Evolutionary conservation across 345 rosid genomes (phyloP).

Genomic region (Acer campestre): DNA sequence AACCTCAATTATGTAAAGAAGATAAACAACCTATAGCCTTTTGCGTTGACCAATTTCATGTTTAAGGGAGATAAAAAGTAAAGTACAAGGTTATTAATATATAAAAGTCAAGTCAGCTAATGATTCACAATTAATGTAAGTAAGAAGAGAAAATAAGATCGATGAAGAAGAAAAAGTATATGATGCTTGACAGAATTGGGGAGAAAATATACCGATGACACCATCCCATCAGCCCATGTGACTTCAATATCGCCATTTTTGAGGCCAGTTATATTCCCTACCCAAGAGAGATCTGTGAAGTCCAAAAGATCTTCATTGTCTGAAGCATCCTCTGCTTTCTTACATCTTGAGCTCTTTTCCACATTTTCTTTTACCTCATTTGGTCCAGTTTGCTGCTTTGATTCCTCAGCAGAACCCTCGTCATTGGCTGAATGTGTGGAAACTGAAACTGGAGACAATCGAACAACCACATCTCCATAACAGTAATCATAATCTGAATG

Average conservation of each 20-base stretch:
- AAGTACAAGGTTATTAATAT: neutral
- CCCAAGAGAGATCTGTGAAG: slow-evolving; percentile 87
- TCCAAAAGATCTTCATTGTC: slow-evolving; percentile 34
- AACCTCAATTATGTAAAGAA: neutral
- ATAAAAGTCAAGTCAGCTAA: slow-evolving; percentile 1
- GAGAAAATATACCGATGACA: slow-evolving; percentile 68
- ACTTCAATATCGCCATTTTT: slow-evolving; percentile 96
- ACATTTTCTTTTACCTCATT: slow-evolving; percentile 30
- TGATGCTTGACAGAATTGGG: slow-evolving; percentile 1
- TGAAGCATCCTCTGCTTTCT: slow-evolving; percentile 37
- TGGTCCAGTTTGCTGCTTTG: slow-evolving; percentile 35
- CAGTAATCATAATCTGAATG: slow-evolving; percentile 98
- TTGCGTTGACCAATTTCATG: neutral
- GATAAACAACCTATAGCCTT: neutral
- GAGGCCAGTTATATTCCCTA: slow-evolving; percentile 91
- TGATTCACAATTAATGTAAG: neutral
- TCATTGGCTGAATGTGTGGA: slow-evolving; percentile 40
- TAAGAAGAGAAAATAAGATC: neutral
- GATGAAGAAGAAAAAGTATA: slow-evolving; percentile 5
- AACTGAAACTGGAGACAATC: slow-evolving; percentile 64
- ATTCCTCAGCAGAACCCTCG: slow-evolving; percentile 37
- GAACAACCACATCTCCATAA: slow-evolving; percentile 90
- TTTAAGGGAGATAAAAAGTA: neutral
- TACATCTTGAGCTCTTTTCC: slow-evolving; percentile 36
- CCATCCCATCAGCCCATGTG: slow-evolving; percentile 97